Evolutionary conservation across 2,329 filamentous ascomycete genomes (phyloP), one percentile per base, ranked within the genome.

Genomic region (Pestalotiopsis sp.): DNA sequence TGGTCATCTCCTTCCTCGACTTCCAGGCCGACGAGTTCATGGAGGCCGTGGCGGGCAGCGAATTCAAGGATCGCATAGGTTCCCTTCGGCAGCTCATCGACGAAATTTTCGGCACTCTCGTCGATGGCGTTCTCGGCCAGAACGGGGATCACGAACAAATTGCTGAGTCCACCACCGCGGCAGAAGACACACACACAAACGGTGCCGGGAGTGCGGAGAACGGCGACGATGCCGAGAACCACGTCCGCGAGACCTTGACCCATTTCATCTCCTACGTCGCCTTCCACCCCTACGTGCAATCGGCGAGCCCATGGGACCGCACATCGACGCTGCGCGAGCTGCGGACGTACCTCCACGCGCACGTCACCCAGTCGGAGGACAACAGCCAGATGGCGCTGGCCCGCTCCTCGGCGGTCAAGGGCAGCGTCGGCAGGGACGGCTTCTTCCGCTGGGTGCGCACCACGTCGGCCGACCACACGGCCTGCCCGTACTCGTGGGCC

Each of bases 11-110:
- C 12, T 70, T 73, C 64, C n/a, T 74, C n/a, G 71, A 68, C 27
- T 74, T 69, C 45, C 72, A 73, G 59, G 71, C 71, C 13, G 72
- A 73, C 39, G 72, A 74, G 59, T 73, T 71, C 63, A 72, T 74
- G 68, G 72, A 74, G 69, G 69, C 71, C 45, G 65, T 68, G 5
- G 72, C 71, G 31, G 71, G 68, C 5, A 67, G 69, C 5, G 60
- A 52, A 20, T 39, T 52, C 20, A 52, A 52, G 45, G 45, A 52
- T 11, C 45, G 45, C 2, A 52, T 20, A 52, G 12, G 14, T 20
- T 13, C 45, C 20, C 45, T 52, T 13, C 20, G 45, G 45, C 14
- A 52, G 20, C 20, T 52, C 14, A 52, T 52, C 20, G 45, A 52
- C 45, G 20, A 20, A 4, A 52, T 52, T 1, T 52, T 17, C 2